Evolutionary conservation across 2,329 filamentous ascomycete species (phyloP), one percentile per base, ranked within the genome.

Genomic region (Ciborinia camelliae): DNA sequence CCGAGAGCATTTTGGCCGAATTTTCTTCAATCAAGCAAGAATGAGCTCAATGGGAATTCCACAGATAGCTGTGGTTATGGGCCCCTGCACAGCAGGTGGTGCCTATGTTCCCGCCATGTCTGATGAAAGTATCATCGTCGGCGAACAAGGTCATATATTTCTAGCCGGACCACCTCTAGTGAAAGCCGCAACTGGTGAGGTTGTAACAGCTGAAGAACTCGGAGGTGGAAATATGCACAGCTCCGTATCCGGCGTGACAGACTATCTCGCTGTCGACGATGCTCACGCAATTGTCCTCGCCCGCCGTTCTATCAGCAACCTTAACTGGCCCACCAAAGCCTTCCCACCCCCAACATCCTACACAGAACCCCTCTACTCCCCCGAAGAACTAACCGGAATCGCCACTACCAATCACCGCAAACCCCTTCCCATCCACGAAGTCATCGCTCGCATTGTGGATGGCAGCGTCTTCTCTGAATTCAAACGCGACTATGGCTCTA

Each of bases 51-150:
- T 88, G 70, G 92, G 92, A 5, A 96, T 98, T 67, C 94, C 94
- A 1, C 94, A 98, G 75, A 90, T 99, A 71, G 89, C 91, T 12
- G 92, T 97, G 2, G 94, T 99, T 54, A 97, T 99, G 94, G 94
- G 94, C 0, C 91, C 94, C 51, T 99, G 95, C 79, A 99, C 95
- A 0, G 94, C 94, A 1, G 94, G 94, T 59, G 94, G 94, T 55
- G 94, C 94, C 30, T 98, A 99, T 76, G 93, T 98, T 14, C 94
- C 94, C 14, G 92, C 91, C 73, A 98, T 99, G 94, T 94, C 90
- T 67, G 95, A 98, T 76, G 95, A 98, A 82, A 92, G 87, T 75
- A 97, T 99, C 77, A 98, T 99, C 69, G 95, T 98, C 47, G 87
- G 92, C 74, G 90, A 93, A 61, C 93, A 97, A 76, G 94, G 94